phyloP scores from a whole-genome alignment of 768 basidiomycete species.

The Guyanaporus albipodus region DNA sequence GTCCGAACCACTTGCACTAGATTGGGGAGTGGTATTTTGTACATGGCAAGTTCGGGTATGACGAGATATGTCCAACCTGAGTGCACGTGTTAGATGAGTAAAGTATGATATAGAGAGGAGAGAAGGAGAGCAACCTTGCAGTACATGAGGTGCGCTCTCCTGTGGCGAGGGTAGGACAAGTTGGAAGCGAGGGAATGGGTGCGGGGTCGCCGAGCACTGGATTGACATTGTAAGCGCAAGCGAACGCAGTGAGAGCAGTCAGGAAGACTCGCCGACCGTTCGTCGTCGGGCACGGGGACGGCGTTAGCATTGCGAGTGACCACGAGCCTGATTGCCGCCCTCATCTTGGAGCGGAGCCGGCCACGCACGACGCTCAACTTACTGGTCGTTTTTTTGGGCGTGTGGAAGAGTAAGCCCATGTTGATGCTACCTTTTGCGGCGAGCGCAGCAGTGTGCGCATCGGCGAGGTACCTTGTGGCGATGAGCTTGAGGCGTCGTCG shows the following conservation, averaged over 20 bases:
- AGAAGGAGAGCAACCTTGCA: conserved; percentile 15
- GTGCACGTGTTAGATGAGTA: not conserved
- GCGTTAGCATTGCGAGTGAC: conserved; percentile 14
- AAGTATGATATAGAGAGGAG: too few species aligned
- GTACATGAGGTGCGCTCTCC: conserved; percentile 1
- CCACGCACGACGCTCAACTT: conserved; percentile 22
- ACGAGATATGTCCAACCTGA: conserved; percentile 30
- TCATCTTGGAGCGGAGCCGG: conserved; percentile 21
- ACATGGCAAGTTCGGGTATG: conserved; percentile 21
- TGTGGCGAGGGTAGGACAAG: not conserved
- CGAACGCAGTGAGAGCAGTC: too few species aligned
- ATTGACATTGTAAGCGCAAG: too few species aligned
- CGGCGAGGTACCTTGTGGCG: not conserved
- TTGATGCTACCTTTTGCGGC: conserved; percentile 7
- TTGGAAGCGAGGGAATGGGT: conserved; percentile 3
- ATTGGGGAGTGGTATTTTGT: conserved; percentile 22
- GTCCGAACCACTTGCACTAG: conserved; percentile 22
- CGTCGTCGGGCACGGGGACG: not conserved
- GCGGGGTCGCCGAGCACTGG: too few species aligned
- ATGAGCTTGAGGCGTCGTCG: not conserved
- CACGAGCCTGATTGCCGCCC: conserved; percentile 18
- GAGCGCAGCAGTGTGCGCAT: conserved; percentile 5
- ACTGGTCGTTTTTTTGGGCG: conserved; percentile 23
- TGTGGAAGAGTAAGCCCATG: conserved; percentile 19
- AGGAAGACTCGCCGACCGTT: not conserved